Evolutionary conservation across 1,284 basidiomycete genomes (phyloP).

Genomic region (Hemileia vastatrix): DNA sequence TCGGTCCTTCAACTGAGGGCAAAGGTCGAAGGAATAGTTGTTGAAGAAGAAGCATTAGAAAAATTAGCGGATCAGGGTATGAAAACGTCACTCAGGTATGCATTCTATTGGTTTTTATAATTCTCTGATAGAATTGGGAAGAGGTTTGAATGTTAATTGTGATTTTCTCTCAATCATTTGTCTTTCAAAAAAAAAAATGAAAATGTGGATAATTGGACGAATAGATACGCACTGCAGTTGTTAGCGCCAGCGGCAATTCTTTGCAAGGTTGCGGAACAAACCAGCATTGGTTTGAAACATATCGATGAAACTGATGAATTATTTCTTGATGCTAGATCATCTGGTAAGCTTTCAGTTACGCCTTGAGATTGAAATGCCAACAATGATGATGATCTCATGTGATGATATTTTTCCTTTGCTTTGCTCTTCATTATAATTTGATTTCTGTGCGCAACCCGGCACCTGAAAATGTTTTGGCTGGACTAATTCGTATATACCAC

Average conservation of each 20-base stretch:
- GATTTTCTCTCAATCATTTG: too few relatives aligned
- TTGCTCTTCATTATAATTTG: too few relatives aligned
- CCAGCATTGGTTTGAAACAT: conserved; percentile 73
- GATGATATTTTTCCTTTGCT: too few relatives aligned
- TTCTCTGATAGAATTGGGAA: not conserved
- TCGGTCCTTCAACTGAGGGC: conserved; percentile 78
- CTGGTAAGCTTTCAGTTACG: too few relatives aligned
- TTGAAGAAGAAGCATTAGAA: conserved; percentile 68
- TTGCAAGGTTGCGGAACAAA: conserved; percentile 62
- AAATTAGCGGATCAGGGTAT: conserved; percentile 73
- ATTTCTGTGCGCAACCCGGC: too few relatives aligned
- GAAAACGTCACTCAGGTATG: conserved; percentile 68
- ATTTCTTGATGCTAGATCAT: conserved; percentile 77
- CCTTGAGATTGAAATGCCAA: too few relatives aligned
- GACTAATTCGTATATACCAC: too few relatives aligned
- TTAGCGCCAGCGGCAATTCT: conserved; percentile 87
- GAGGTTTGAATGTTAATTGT: not conserved
- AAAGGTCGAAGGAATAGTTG: conserved; percentile 70
- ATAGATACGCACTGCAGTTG: conserved; percentile 80
- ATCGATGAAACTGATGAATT: conserved; percentile 72
- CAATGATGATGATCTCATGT: too few relatives aligned
- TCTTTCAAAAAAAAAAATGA: too few relatives aligned
- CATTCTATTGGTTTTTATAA: not conserved
- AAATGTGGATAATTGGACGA: too few relatives aligned
- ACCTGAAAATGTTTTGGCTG: too few relatives aligned